Conservation (phyloP, 768 basidiomycete genomes). For the Macrolepiota fuliginosa region DNA sequence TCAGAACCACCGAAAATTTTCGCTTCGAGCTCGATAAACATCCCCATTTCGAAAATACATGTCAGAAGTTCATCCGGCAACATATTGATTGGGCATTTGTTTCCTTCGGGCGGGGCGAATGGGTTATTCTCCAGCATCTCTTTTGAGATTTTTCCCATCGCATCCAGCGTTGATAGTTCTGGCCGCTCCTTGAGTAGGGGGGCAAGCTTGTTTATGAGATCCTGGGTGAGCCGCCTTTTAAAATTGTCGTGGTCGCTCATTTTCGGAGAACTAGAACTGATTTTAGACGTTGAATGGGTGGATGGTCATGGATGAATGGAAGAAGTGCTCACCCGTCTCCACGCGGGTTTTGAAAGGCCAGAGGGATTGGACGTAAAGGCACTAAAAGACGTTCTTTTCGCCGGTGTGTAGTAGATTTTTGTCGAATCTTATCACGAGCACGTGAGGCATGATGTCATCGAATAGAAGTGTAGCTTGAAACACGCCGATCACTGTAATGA, state of each 20-base stretch:
- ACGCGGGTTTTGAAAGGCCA: not conserved
- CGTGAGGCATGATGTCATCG: slow-evolving; percentile 3
- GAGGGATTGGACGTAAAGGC: not conserved
- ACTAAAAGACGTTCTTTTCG: not conserved
- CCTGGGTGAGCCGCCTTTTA: slow-evolving; percentile 21
- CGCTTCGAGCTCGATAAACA: slow-evolving; percentile 32
- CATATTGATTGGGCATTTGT: slow-evolving; percentile 45
- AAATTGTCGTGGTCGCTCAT: slow-evolving; percentile 5
- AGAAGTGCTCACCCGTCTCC: not conserved
- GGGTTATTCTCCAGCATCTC: slow-evolving; percentile 46
- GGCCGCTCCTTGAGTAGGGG: slow-evolving; percentile 27
- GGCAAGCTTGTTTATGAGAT: slow-evolving; percentile 23
- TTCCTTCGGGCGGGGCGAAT: slow-evolving; percentile 41
- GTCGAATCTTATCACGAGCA: slow-evolving; percentile 6
- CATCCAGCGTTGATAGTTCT: slow-evolving; percentile 24
- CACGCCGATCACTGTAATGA: too few relatives aligned
- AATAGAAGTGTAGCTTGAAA: too few relatives aligned
- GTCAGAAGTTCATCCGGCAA: slow-evolving; percentile 58
- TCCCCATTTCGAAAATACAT: slow-evolving; percentile 51
- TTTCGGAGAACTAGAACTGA: not conserved
- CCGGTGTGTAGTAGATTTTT: not conserved
- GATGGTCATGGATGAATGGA: not conserved
- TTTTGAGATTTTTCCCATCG: slow-evolving; percentile 30
- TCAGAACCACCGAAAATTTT: slow-evolving; percentile 29
- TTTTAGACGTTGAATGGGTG: too few relatives aligned